Percentiles rank a stretch among this genome's conserved stretches.
phyloP scores from a whole-genome alignment of 352 stramenopile species.

The Discostella stelligera region DNA sequence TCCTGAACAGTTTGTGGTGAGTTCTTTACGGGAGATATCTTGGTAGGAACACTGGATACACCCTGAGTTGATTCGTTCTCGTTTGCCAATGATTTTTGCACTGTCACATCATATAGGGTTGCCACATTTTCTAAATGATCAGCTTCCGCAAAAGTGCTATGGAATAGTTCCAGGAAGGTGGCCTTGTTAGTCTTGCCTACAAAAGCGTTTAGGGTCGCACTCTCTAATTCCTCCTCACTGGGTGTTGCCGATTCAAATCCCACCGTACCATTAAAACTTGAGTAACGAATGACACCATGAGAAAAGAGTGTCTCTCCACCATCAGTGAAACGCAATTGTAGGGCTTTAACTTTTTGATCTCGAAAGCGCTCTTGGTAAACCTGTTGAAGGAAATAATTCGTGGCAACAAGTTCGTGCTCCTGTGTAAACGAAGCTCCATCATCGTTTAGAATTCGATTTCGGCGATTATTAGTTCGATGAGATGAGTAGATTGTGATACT shows the following conservation, averaged over 20 bases:
- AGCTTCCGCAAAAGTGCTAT: neutral
- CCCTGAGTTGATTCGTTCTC: neutral
- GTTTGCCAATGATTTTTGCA: neutral
- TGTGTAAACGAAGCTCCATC: constrained; percentile 6
- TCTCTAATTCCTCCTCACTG: constrained; percentile 2
- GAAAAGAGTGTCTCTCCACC: constrained; percentile 3
- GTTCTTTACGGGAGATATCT: neutral
- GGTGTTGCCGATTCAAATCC: constrained; percentile 3
- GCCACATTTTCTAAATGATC: neutral
- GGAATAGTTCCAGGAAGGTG: constrained; percentile 7
- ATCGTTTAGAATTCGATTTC: neutral
- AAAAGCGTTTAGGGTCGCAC: constrained; percentile 13
- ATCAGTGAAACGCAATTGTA: constrained; percentile 8
- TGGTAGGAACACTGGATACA: neutral
- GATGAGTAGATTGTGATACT: constrained; percentile 21
- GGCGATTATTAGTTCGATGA: constrained; percentile 5
- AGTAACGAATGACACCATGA: constrained; percentile 9
- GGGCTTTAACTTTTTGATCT: constrained; percentile 1
- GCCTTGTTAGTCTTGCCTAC: neutral
- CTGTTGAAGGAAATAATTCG: constrained; percentile 1
- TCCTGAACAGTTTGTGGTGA: neutral
- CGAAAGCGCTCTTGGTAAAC: constrained; percentile 13
- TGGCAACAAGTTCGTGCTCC: constrained; percentile 3
- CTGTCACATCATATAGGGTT: constrained; percentile 12
- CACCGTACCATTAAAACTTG: constrained; percentile 14